These are phyloP conservation scores for Raphanus hybrid DNA, from an alignment of 441 rosid species.

Conservation along the genomic window DNA sequence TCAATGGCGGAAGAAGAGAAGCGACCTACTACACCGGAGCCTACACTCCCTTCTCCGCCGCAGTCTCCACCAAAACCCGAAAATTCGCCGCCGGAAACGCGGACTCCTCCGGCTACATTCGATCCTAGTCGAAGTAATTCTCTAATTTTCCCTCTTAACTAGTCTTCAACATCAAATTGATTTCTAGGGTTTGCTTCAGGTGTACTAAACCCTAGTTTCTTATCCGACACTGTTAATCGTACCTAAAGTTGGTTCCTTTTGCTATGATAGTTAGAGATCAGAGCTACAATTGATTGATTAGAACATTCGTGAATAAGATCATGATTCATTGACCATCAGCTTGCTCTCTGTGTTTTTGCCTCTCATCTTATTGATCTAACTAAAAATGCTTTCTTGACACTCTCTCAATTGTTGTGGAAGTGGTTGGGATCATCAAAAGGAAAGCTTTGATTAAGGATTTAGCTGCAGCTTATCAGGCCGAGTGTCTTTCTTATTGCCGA, in stretches of 20 bases:
- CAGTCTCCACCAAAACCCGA: conserved; percentile 23
- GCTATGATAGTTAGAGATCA: neutral
- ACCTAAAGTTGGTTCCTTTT: conserved; percentile 17
- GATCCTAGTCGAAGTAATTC: conserved; percentile 85
- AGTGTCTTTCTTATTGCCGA: conserved; percentile 80
- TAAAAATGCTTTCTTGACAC: neutral
- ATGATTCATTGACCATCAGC: neutral
- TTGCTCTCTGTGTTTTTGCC: neutral
- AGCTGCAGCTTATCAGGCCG: conserved; percentile 79
- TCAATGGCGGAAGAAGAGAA: conserved; percentile 47
- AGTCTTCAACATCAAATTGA: conserved; percentile 13
- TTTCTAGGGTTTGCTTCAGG: conserved; percentile 26
- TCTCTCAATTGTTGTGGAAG: conserved; percentile 39
- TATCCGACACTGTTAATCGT: conserved; percentile 23
- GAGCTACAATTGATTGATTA: neutral
- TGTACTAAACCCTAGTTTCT: neutral
- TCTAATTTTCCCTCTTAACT: conserved; percentile 21
- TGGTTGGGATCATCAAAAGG: conserved; percentile 94
- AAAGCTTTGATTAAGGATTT: conserved; percentile 87
- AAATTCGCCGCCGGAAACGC: conserved; percentile 25
- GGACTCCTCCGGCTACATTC: conserved; percentile 46
- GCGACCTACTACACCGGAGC: conserved; percentile 33
- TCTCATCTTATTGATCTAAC: neutral
- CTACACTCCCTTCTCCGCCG: conserved; percentile 30
- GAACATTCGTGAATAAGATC: neutral